Evolutionary conservation across 352 stramenopile species (phyloP).

Genomic region (Lagenidium sp.): DNA sequence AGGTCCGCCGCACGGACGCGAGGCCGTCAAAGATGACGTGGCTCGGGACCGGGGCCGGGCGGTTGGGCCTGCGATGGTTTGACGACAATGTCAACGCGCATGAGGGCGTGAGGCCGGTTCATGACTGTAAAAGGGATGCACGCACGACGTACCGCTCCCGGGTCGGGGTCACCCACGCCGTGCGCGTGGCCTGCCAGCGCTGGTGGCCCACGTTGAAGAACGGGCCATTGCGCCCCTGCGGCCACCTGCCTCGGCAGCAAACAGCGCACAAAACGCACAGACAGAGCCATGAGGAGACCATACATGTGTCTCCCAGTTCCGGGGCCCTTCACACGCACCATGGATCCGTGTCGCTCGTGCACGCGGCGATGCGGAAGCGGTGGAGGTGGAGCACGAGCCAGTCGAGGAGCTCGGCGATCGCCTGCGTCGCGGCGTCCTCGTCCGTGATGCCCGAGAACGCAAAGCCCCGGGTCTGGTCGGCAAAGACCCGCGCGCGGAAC

Average conservation of each 20-base stretch:
- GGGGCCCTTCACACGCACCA: constrained; percentile 23
- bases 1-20: constrained; percentile 79
- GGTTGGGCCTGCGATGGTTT: constrained; percentile 53
- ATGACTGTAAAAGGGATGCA: too few relatives aligned
- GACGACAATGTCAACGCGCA: too few relatives aligned
- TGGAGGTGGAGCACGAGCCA: constrained; percentile 80
- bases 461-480: constrained; percentile 72
- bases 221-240: constrained; percentile 77
- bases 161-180: constrained; percentile 61
- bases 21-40: constrained; percentile 79
- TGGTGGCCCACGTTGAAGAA: constrained; percentile 78
- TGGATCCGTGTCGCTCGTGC: constrained; percentile 71
- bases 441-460: constrained; percentile 86
- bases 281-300: not conserved
- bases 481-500: constrained; percentile 39
- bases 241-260: constrained; percentile 40
- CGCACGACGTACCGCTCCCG: constrained; percentile 40
- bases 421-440: constrained; percentile 82
- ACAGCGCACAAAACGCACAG: not conserved
- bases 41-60: constrained; percentile 52
- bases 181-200: constrained; percentile 66
- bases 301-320: not conserved
- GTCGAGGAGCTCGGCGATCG: constrained; percentile 78
- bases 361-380: constrained; percentile 62
- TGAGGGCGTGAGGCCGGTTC: too few relatives aligned